A percentile compares a stretch with the other conserved stretches of the same genome.
Evolutionary conservation across 805 yeast genomes (phyloP).

Genomic region (Suhomyces sp.): DNA sequence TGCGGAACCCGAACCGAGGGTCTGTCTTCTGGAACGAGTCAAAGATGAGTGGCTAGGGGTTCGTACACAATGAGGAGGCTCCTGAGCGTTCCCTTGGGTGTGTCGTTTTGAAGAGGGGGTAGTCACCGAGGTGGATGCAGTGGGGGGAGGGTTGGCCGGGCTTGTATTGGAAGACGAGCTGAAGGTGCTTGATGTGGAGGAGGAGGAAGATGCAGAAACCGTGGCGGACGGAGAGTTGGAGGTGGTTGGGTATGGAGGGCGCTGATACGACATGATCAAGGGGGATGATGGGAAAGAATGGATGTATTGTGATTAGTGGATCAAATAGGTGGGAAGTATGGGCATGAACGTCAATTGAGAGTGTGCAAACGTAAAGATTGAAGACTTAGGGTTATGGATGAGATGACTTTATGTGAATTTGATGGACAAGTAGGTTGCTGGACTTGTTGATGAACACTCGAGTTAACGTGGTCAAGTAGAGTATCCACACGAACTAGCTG

Average conservation of each 20-base stretch:
- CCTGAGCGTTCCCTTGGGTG: neutral
- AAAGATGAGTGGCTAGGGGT: conserved; percentile 2
- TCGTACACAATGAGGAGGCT: neutral
- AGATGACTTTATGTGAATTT: too few species aligned
- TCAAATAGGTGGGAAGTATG: too few species aligned
- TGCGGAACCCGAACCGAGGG: neutral
- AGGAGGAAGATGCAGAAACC: neutral
- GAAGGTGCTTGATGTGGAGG: too few species aligned
- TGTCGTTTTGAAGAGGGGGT: conserved; percentile 8
- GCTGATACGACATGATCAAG: conserved; percentile 4
- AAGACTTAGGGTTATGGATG: too few species aligned
- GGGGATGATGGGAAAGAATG: too few species aligned
- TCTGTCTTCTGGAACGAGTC: neutral
- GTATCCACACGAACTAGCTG: too few species aligned
- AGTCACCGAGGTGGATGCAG: conserved; percentile 7
- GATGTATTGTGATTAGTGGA: too few species aligned
- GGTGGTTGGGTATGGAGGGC: conserved; percentile 3
- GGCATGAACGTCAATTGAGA: too few species aligned
- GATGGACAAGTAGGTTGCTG: too few species aligned
- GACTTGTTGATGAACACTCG: too few species aligned
- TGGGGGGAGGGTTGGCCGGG: conserved; percentile 3
- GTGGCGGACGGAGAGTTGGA: neutral
- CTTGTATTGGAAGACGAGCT: neutral
- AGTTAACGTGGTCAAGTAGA: too few species aligned
- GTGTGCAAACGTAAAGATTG: too few species aligned